A percentile compares a stretch with the other conserved stretches of the same genome.
Conservation (phyloP, 2,329 filamentous ascomycete genomes). For the Fusarium nelsonii region DNA sequence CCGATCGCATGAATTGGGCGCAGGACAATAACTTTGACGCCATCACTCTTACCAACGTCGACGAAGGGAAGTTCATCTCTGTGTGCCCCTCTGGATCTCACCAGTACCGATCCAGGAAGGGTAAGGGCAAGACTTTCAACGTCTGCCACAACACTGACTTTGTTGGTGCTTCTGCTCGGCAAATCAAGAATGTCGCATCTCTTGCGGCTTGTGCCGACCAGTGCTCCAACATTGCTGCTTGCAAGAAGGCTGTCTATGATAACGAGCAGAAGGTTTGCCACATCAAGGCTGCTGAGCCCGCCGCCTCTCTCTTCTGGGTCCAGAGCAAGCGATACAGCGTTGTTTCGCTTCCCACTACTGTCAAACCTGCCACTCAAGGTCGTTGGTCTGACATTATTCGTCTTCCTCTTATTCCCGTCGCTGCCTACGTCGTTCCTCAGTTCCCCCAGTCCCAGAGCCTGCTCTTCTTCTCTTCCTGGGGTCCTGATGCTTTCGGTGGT, state of each 20-base stretch:
- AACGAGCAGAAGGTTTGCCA: slow-evolving; percentile 39
- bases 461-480: slow-evolving; percentile 39
- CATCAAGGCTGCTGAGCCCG: slow-evolving; percentile 31
- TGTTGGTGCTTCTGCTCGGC: slow-evolving; percentile 7
- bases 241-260: slow-evolving; percentile 41
- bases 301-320: slow-evolving; percentile 33
- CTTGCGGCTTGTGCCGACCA: slow-evolving; percentile 35
- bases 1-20: slow-evolving; percentile 27
- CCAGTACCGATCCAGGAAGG: slow-evolving; percentile 21
- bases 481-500: slow-evolving; percentile 32
- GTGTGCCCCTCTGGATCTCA: slow-evolving; percentile 15
- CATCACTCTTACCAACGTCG: slow-evolving; percentile 20
- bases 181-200: slow-evolving; percentile 22
- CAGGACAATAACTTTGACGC: slow-evolving; percentile 22
- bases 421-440: slow-evolving; percentile 34
- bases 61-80: slow-evolving; percentile 30
- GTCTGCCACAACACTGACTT: slow-evolving; percentile 32
- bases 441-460: slow-evolving; percentile 31
- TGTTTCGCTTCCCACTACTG: slow-evolving; percentile 9
- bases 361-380: slow-evolving; percentile 9
- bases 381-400: slow-evolving; percentile 37
- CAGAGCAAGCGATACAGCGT: slow-evolving; percentile 33
- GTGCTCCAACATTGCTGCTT: slow-evolving; percentile 23
- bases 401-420: slow-evolving; percentile 33
- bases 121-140: slow-evolving; percentile 18